These are phyloP conservation scores for Fagopyrum tataricum DNA, from an alignment of 148 eudicot species.

Conservation along the genomic window DNA sequence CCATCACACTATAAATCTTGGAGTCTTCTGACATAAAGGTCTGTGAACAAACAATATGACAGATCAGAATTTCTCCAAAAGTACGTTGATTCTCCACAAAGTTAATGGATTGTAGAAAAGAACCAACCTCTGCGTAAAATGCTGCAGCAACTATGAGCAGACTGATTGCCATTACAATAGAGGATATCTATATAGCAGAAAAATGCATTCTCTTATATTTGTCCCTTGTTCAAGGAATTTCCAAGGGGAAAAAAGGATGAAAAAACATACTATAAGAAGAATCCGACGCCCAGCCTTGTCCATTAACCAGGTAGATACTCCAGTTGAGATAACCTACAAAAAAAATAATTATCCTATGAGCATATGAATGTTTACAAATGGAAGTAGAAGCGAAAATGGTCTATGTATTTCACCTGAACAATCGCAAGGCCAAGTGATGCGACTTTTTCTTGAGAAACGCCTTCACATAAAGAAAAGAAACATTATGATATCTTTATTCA, in stretches of 20 bases:
- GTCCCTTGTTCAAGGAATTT: constrained; percentile 14
- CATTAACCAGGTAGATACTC: constrained; percentile 66
- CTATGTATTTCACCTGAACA: constrained; percentile 50
- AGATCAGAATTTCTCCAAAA: constrained; percentile 12
- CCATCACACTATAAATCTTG: constrained; percentile 29
- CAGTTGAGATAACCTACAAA: constrained; percentile 70
- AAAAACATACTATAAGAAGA: constrained; percentile 52
- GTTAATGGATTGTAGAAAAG: neutral
- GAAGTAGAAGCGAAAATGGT: neutral
- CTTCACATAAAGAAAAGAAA: neutral
- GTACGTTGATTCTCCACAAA: neutral
- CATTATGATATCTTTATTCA: neutral
- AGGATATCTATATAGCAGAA: constrained; percentile 7
- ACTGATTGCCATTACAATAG: constrained; percentile 9
- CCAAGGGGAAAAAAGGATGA: constrained; percentile 24
- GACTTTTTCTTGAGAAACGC: constrained; percentile 47
- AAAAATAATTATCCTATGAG: neutral
- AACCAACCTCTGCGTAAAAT: constrained; percentile 57
- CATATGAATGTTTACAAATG: neutral
- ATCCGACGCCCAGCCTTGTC: constrained; percentile 82
- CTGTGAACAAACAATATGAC: constrained; percentile 23
- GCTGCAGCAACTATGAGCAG: constrained; percentile 44
- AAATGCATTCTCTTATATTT: neutral
- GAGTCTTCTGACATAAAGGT: constrained; percentile 39
- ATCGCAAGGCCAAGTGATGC: constrained; percentile 84